Conservation (phyloP, 1,284 basidiomycete species). For the Phenoliferia sp. region DNA sequence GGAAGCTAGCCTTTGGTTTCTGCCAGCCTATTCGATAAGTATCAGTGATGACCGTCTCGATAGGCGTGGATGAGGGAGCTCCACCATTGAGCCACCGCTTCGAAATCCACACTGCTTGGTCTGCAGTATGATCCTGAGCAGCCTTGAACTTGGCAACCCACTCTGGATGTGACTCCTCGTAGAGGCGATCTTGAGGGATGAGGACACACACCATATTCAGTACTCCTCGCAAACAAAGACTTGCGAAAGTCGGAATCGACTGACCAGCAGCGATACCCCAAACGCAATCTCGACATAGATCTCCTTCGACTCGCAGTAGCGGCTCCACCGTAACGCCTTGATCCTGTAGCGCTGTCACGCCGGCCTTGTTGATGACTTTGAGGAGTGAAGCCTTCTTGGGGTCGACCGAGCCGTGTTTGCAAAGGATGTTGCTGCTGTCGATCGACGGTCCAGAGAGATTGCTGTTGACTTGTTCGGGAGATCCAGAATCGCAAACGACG, state of each 20-base stretch:
- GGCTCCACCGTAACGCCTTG: conserved; percentile 45
- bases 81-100: conserved; percentile 69
- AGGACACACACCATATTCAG: too few species aligned
- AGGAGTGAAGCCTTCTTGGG: conserved; percentile 56
- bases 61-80: neutral
- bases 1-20: conserved; percentile 65
- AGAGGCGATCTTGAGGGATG: conserved; percentile 55
- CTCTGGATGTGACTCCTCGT: conserved; percentile 60
- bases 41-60: neutral
- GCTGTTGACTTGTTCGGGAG: neutral
- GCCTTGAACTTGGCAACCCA: conserved; percentile 57
- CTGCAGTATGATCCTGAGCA: conserved; percentile 40
- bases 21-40: conserved; percentile 57
- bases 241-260: conserved; percentile 10
- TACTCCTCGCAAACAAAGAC: neutral
- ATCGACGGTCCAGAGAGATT: conserved; percentile 2
- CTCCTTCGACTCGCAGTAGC: conserved; percentile 45
- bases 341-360: conserved; percentile 5
- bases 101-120: conserved; percentile 49
- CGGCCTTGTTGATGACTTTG: conserved; percentile 58
- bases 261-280: conserved; percentile 56
- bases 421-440: conserved; percentile 50
- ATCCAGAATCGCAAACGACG: neutral
- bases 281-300: conserved; percentile 62
- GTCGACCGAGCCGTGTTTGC: conserved; percentile 57